Base-by-base conservation (phyloP, 768 basidiomycete species). In the Mycena crocata region DNA sequence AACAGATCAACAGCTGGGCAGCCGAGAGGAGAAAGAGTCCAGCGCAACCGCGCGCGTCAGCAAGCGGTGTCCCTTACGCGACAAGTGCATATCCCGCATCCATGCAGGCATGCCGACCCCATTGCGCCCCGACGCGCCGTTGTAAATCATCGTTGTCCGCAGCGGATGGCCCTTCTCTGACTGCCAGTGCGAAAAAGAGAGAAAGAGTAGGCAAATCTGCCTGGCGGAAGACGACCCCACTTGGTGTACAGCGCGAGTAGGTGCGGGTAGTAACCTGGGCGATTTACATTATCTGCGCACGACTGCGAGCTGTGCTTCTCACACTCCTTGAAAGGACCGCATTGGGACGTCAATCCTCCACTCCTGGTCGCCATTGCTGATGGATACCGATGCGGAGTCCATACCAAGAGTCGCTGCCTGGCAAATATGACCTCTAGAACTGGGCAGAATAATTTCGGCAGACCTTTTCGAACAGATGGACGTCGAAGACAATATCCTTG, bases 281-380 rank as follows among this genome's bases (percentile, higher is more conserved):
- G 24, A n/a, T n/a, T n/a, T n/a, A n/a, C n/a, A 46, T 50, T 24
- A 55, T 44, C n/a, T 62, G 42, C 51, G 46, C 28, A 32, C 30
- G 19, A 19, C n/a, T 13, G 42, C 21, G 34, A 17, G 50, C 51
- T 21, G 19, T 1, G 9, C 17, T 15, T 69, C 86, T 51, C 57
- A 89, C 91, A n/a, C 91, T 79, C 89, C 89, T 83, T 93, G 92
- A 73, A 93, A 93, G 1, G 89, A 89, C 40, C 93, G 79, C 93
- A 93, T 93, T 0, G 93, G 93, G 0, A 93, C 91, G 72, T 93
- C 92, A 4, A 93, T 82, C 57, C 87, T 79, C 83, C 86, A 87
- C 52, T 83, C 77, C 34, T 76, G 63, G 3, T 75, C 80, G 5
- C 78, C 77, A 40, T 77, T 73, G 15, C 79, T 76, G 9, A 88